A percentile compares a stretch with the other conserved stretches of the same genome.
Conservation (phyloP, 1,139 yeast genomes). For the Meyerozyma guilliermondii region DNA sequence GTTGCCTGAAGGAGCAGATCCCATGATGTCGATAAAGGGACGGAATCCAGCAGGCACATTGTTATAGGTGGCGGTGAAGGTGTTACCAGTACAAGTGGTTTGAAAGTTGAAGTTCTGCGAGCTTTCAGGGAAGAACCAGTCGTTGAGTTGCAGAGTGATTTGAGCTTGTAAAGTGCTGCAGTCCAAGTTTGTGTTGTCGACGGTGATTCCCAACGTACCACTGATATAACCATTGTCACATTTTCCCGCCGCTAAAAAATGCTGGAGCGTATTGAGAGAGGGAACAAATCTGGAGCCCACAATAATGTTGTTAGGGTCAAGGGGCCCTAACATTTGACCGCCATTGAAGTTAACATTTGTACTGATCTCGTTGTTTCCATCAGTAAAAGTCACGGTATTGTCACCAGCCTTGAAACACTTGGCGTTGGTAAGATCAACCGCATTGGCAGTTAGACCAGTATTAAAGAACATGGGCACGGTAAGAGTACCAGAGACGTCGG, state of each 20-base stretch:
- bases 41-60: slow-evolving; percentile 29
- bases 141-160: slow-evolving; percentile 18
- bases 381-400: slow-evolving; percentile 23
- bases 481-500: slow-evolving; percentile 15
- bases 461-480: slow-evolving; percentile 24
- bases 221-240: slow-evolving; percentile 21
- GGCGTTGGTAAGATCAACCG: slow-evolving; percentile 18
- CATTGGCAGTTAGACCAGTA: slow-evolving; percentile 18
- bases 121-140: slow-evolving; percentile 17
- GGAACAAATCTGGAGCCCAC: slow-evolving; percentile 9
- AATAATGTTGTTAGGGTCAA: background rate
- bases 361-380: slow-evolving; percentile 20
- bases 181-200: slow-evolving; percentile 12
- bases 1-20: slow-evolving; percentile 1
- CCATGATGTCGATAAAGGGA: slow-evolving; percentile 21
- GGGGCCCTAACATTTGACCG: slow-evolving; percentile 3
- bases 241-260: slow-evolving; percentile 14
- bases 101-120: slow-evolving; percentile 6
- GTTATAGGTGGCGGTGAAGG: slow-evolving; percentile 11
- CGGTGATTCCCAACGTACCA: slow-evolving; percentile 20
- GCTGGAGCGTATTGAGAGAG: slow-evolving; percentile 12
- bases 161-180: slow-evolving; percentile 18
- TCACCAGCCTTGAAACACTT: slow-evolving; percentile 16
- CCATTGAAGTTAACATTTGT: slow-evolving; percentile 12
- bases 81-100: slow-evolving; percentile 12